Evolutionary conservation across 345 rosid species (phyloP), one percentile per base, ranked within the genome.

Genomic region (Brassica juncea): DNA sequence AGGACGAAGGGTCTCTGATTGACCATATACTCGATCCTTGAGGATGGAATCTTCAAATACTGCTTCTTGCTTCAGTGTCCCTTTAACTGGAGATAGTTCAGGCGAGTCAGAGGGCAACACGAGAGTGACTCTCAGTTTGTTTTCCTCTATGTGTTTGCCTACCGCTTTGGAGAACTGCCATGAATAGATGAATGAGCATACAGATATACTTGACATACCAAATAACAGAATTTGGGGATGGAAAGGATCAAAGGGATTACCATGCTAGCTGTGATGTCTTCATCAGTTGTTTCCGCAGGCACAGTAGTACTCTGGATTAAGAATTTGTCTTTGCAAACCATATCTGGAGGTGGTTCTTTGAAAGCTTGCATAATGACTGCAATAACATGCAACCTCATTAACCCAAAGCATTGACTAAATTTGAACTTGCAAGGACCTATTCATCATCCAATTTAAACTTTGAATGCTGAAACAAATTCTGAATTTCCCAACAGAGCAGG

Each of bases 291-390:
- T 35, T 84, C 89, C 69, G 12, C 77, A 62, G 91, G 86, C 76
- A 96, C 97, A 81, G 80, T 72, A 4, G 90, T 87, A 82, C 97
- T 89, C 86, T 92, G 99, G 72, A 96, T 86, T 84, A 93, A 92
- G 84, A 96, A 96, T 86, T 96, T 96, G 87, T 96, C 99, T 87
- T 86, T 93, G 88, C 99, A 96, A 15, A 81, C 70, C 97, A 90
- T 83, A 77, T 93, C 94, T 60, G 83, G 85, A 8, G 97, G 95
- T 64, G 86, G 86, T 60, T 81, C 84, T 59, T 86, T 87, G 67
- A 82, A 90, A 77, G 97, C 97, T 88, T 91, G 98, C 99, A 92
- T 96, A 75, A 88, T 93, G 86, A 96, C 99, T 96, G 79, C 71
- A 44, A 80, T 57, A 83, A 55, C 67, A 70, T 47, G 55, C 52